Evolutionary conservation across 371 early-diverging fungal genomes (phyloP), one percentile per base, ranked within the genome.

Genomic region (Funneliformis caledonium): DNA sequence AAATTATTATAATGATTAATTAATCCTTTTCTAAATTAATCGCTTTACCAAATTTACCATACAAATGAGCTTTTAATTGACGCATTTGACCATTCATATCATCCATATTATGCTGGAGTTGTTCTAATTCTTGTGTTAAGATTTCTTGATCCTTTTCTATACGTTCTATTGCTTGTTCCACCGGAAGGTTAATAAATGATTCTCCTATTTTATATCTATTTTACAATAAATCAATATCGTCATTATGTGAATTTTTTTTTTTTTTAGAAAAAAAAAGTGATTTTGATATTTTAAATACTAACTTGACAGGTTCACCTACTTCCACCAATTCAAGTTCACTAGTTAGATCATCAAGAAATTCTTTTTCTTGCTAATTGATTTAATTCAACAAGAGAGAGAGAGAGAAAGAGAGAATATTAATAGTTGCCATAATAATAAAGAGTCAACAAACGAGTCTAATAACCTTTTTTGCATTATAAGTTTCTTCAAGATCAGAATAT

Each of bases 11-110:
- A 26, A 26, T 26, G 26, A 26, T 26, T 26, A 26, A 26, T 26
- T 26, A 94, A 81, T 92, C 92, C 83, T 92, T 94, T 87, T 98
- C 98, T 48, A 98, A 88, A 84, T 98, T 97, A 85, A 98, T 98
- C 37, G 94, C 92, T 61, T 91, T 94, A 47, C 98, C 98, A 86
- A 98, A 98, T 83, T 96, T 96, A 50, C 90, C 94, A 81, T 98
- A 98, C 67, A 98, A 88, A 6, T 85, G 83, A 76, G 89, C 93
- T 86, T 98, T 97, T 65, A 98, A 91, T 69, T 87, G 91, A 2
- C 88, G 90, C 97, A 98, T 96, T 83, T 96, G 89, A 7, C 85
- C 86, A 59, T 89, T 84, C 48, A 94, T 88, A 8, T 85, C 81
- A 43, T 92, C 91, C 83, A 97, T 94, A 81, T 95, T 89, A 52